Evolutionary conservation across 345 rosid genomes (phyloP).

Genomic region (Dimocarpus longan): DNA sequence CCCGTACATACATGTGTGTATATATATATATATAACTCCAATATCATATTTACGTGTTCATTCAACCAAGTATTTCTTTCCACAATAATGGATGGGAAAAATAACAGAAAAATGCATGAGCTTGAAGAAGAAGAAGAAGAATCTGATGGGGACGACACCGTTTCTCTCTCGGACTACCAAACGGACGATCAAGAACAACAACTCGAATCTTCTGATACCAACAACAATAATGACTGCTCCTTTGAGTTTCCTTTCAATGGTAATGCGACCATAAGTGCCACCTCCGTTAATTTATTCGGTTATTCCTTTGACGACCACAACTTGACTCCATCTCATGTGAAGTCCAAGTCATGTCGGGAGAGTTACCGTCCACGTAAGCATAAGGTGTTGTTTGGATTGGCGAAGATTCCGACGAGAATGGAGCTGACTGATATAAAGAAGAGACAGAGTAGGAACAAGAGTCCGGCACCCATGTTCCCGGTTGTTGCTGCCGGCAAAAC

Average conservation of each 20-base stretch:
- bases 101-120: not conserved
- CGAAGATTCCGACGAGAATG: constrained; percentile 39
- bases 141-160: constrained; percentile 27
- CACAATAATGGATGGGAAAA: not conserved
- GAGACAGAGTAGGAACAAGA: constrained; percentile 36
- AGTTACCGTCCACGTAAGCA: constrained; percentile 17
- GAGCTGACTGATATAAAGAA: constrained; percentile 46
- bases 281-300: not conserved
- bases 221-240: not conserved
- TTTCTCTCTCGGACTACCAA: constrained; percentile 35
- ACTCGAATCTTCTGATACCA: not conserved
- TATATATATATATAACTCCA: not conserved
- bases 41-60: too few relatives aligned
- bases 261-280: not conserved
- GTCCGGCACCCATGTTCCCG: constrained; percentile 36
- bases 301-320: not conserved
- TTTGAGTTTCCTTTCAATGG: constrained; percentile 34
- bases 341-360: not conserved
- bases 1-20: too few relatives aligned
- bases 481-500: not conserved
- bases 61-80: too few relatives aligned
- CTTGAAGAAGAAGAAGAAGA: constrained; percentile 7
- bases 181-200: constrained; percentile 5
- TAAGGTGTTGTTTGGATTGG: constrained; percentile 36
- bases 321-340: not conserved